These are phyloP conservation scores for Phyllosticta citrichinensis DNA, from an alignment of 2,329 filamentous ascomycete species.

Conservation along the genomic window DNA sequence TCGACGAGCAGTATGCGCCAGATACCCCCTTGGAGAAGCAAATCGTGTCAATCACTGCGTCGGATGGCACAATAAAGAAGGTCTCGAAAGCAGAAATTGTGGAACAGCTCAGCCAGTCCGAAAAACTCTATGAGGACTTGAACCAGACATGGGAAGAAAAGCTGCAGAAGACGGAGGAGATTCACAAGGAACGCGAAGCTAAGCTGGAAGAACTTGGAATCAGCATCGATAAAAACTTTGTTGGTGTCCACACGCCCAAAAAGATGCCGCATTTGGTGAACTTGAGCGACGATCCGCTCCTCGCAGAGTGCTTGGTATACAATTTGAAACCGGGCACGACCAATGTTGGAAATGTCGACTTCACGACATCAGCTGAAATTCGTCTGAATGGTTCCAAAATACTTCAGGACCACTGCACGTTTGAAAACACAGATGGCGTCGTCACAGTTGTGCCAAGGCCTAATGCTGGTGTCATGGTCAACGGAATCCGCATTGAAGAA, in stretches of 20 bases:
- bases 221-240: constrained; percentile 96
- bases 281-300: constrained; percentile 66
- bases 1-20: constrained; percentile 80
- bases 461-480: constrained; percentile 96
- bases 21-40: constrained; percentile 91
- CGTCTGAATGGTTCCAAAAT: constrained; percentile 90
- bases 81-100: constrained; percentile 98
- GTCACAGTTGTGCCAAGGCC: constrained; percentile 87
- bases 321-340: constrained; percentile 94
- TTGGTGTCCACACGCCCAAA: constrained; percentile 90
- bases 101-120: constrained; percentile 89
- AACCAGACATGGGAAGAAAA: constrained; percentile 99
- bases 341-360: constrained; percentile 88
- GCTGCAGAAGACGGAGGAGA: constrained; percentile 85
- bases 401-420: constrained; percentile 81
- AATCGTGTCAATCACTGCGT: constrained; percentile 82
- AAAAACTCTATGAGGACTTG: constrained; percentile 89
- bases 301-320: constrained; percentile 94
- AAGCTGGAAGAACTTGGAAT: constrained; percentile 95
- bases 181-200: constrained; percentile 93
- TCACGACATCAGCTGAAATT: constrained; percentile 75
- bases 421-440: constrained; percentile 85
- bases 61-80: constrained; percentile 82
- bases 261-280: constrained; percentile 99
- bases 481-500: constrained; percentile 80